Evolutionary conservation across 441 rosid genomes (phyloP).

Genomic region (Pelargonium cotyledonis): DNA sequence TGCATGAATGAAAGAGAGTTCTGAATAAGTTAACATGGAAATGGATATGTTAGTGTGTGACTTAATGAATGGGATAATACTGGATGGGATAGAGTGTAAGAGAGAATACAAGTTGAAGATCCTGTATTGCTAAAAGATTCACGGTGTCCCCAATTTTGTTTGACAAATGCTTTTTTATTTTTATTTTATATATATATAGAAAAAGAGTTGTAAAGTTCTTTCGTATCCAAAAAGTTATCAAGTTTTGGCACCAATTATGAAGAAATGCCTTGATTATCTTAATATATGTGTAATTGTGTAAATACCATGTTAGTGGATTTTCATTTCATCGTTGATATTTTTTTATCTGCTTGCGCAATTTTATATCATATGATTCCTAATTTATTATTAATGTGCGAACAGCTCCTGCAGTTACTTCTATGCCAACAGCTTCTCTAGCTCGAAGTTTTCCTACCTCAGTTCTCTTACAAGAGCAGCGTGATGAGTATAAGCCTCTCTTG

Average conservation of each 20-base stretch:
- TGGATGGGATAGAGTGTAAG: no score
- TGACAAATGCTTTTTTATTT: neutral
- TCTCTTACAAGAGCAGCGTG: slow-evolving; percentile 69
- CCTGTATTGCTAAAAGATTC: no score
- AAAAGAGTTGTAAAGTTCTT: neutral
- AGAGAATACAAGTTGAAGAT: no score
- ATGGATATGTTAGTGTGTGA: no score
- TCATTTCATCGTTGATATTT: neutral
- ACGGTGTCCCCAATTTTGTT: neutral
- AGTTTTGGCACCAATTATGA: neutral
- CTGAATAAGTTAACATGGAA: neutral
- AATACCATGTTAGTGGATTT: slow-evolving; percentile 1
- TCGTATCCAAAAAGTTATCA: neutral
- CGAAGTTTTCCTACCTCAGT: slow-evolving; percentile 66
- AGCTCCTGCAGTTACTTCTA: slow-evolving; percentile 39
- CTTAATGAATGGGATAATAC: no score
- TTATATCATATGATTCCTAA: neutral
- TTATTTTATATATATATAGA: no score
- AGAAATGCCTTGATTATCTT: neutral
- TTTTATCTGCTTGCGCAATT: no score
- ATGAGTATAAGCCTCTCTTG: slow-evolving; percentile 43
- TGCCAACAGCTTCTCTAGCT: slow-evolving; percentile 42
- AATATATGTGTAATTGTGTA: neutral
- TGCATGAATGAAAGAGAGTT: neutral
- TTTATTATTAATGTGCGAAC: slow-evolving; percentile 53